Percentiles rank a stretch among this genome's conserved stretches.
Conservation (phyloP, 169 alveolate species). For the Plasmodium vinckei region DNA sequence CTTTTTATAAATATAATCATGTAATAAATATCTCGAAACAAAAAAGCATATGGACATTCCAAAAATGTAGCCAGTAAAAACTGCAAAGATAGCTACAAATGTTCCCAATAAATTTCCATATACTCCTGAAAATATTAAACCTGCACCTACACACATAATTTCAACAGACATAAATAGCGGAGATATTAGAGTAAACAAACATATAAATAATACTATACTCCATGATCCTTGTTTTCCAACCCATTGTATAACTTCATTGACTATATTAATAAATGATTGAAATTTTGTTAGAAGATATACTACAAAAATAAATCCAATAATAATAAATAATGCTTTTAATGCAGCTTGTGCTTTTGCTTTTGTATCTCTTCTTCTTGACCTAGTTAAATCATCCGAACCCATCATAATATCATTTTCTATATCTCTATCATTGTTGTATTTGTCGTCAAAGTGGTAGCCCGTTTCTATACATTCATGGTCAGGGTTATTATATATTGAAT, state of each 20-base stretch:
- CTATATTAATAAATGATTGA: slow-evolving; percentile 32
- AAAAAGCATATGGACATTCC: slow-evolving; percentile 77
- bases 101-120: slow-evolving; percentile 62
- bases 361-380: slow-evolving; percentile 14
- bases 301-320: slow-evolving; percentile 19
- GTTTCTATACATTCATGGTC: slow-evolving; percentile 52
- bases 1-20: slow-evolving; percentile 71
- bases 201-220: slow-evolving; percentile 67
- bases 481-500: slow-evolving; percentile 9
- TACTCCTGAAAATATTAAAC: slow-evolving; percentile 75
- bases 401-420: slow-evolving; percentile 28
- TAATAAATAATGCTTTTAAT: slow-evolving; percentile 13
- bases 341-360: slow-evolving; percentile 30
- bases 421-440: slow-evolving; percentile 49
- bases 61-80: slow-evolving; percentile 46
- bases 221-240: slow-evolving; percentile 76
- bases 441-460: slow-evolving; percentile 62
- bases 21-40: slow-evolving; percentile 71
- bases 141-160: slow-evolving; percentile 75
- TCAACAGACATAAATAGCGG: slow-evolving; percentile 77
- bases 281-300: slow-evolving; percentile 37
- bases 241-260: slow-evolving; percentile 62
- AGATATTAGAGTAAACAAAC: slow-evolving; percentile 40
- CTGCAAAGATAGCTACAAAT: slow-evolving; percentile 70
- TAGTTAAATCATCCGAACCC: slow-evolving; percentile 25